These are phyloP conservation scores for Triangularia verruculosa DNA, from an alignment of 2,329 filamentous ascomycete genomes.

Conservation along the genomic window DNA sequence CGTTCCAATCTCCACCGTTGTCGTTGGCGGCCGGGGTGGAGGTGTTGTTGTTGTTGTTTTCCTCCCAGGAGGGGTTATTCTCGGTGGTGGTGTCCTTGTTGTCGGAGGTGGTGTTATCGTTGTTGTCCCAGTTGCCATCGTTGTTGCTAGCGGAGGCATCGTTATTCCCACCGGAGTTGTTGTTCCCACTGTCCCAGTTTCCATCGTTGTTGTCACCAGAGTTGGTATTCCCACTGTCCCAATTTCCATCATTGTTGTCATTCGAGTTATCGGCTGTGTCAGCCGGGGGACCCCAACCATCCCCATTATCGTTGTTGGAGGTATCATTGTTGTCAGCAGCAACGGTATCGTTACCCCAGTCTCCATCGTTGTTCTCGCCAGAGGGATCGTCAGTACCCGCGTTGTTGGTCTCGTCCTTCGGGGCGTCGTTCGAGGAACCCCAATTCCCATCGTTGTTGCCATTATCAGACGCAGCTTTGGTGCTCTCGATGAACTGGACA, in stretches of 20 bases:
- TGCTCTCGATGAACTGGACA: not conserved
- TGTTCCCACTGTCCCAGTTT: not conserved
- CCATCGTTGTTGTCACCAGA: not conserved
- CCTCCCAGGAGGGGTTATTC: no score
- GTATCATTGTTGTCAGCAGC: not conserved
- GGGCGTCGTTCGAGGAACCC: not conserved
- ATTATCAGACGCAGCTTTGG: not conserved
- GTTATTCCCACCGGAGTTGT: not conserved
- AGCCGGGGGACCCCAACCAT: not conserved
- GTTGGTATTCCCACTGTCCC: not conserved
- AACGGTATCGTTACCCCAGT: conserved; percentile 5
- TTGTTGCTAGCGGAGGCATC: not conserved
- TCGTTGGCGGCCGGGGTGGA: not conserved
- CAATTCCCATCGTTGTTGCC: not conserved
- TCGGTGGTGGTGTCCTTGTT: no score
- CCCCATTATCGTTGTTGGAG: conserved; percentile 11
- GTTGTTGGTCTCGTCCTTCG: not conserved
- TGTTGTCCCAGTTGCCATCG: not conserved
- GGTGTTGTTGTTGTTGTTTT: not conserved
- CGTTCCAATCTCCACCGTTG: no score
- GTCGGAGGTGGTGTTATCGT: not conserved
- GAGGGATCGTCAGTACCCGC: not conserved
- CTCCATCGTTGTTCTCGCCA: not conserved
- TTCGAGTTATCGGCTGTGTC: not conserved
- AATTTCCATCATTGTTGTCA: not conserved